Evolutionary conservation across 2,329 filamentous ascomycete genomes (phyloP).

Genomic region (Fusarium sp.): DNA sequence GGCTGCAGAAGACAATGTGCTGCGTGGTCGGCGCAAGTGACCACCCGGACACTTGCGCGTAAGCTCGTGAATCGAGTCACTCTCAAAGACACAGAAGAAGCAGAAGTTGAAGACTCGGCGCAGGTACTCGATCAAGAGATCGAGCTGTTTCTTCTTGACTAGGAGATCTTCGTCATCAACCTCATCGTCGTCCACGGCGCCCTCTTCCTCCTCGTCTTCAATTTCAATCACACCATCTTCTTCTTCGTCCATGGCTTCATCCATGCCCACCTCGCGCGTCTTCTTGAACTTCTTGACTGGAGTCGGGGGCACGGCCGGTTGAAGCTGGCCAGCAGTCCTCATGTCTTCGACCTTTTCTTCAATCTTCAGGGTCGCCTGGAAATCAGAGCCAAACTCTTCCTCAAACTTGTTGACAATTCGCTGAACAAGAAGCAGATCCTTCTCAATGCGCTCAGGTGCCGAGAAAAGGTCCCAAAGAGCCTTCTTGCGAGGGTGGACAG

Average conservation of each 20-base stretch:
- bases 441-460: conserved; percentile 90
- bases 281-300: conserved; percentile 71
- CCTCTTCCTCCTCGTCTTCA: conserved; percentile 86
- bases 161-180: conserved; percentile 90
- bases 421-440: conserved; percentile 86
- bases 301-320: conserved; percentile 69
- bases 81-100: conserved; percentile 99
- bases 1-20: conserved; percentile 84
- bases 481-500: conserved; percentile 88
- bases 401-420: conserved; percentile 89
- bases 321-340: conserved; percentile 79
- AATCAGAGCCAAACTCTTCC: conserved; percentile 80
- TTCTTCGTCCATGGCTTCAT: conserved; percentile 73
- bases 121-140: conserved; percentile 95
- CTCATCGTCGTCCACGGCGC: conserved; percentile 84
- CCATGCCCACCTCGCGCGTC: conserved; percentile 69
- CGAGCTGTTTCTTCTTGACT: conserved; percentile 95
- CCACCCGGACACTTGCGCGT: conserved; percentile 96
- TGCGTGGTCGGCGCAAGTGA: conserved; percentile 91
- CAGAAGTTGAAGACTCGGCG: conserved; percentile 98
- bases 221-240: conserved; percentile 76
- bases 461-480: conserved; percentile 97
- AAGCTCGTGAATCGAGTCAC: conserved; percentile 95
- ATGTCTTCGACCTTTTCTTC: conserved; percentile 89
- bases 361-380: conserved; percentile 82